phyloP scores from a whole-genome alignment of 2,329 filamentous ascomycete genomes.

The Aspergillus ochraceus region DNA sequence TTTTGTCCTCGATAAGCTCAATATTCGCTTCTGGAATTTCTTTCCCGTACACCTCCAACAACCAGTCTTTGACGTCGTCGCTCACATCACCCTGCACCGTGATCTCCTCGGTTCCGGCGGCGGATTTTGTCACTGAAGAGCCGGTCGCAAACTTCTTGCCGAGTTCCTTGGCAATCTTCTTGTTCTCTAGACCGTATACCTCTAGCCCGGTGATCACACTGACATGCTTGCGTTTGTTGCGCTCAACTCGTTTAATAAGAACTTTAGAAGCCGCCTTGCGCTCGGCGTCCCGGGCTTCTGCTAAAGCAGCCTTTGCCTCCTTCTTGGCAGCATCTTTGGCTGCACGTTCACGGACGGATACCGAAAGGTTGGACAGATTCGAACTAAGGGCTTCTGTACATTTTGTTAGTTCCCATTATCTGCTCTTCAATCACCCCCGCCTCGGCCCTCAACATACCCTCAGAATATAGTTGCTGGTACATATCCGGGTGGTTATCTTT shows the following conservation, averaged over 20 bases:
- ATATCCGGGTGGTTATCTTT: slow-evolving; percentile 70
- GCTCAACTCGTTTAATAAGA: slow-evolving; percentile 93
- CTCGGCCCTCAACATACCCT: slow-evolving; percentile 56
- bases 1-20: slow-evolving; percentile 92
- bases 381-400: slow-evolving; percentile 72
- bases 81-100: slow-evolving; percentile 97
- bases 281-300: slow-evolving; percentile 79
- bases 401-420: not conserved
- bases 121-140: slow-evolving; percentile 83
- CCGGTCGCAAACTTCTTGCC: slow-evolving; percentile 99
- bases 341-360: slow-evolving; percentile 91
- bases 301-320: slow-evolving; percentile 86
- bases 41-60: slow-evolving; percentile 78
- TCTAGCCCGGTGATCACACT: slow-evolving; percentile 91
- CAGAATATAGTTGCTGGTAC: slow-evolving; percentile 80
- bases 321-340: slow-evolving; percentile 97
- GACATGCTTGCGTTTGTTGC: slow-evolving; percentile 97
- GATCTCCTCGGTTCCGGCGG: slow-evolving; percentile 88
- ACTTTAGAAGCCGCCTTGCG: slow-evolving; percentile 80
- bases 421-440: not conserved
- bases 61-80: slow-evolving; percentile 88
- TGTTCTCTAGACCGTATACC: slow-evolving; percentile 85
- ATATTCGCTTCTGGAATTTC: slow-evolving; percentile 94
- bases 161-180: slow-evolving; percentile 94
- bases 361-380: slow-evolving; percentile 79